Conservation (phyloP, 73 alveolate species). For the Stentor roeselii region DNA sequence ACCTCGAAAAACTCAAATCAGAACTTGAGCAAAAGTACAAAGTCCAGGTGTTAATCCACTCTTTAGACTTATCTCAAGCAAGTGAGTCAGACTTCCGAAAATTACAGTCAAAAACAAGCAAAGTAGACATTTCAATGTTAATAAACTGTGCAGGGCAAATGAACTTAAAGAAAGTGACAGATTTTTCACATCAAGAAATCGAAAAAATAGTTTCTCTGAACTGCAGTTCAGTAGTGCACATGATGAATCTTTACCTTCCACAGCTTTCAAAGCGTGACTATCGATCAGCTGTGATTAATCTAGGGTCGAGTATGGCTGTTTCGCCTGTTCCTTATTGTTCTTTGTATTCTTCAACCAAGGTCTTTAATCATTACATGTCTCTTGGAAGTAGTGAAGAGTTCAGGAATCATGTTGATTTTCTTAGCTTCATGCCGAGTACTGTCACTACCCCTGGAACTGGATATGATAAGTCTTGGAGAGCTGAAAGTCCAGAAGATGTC, state of each 20-base stretch:
- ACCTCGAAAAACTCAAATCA: conserved; percentile 19
- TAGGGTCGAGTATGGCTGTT: background rate
- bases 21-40: conserved; percentile 12
- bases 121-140: background rate
- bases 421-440: background rate
- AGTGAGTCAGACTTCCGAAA: background rate
- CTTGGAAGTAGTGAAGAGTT: background rate
- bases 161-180: background rate
- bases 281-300: background rate
- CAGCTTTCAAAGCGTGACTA: background rate
- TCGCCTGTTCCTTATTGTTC: background rate
- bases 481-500: background rate
- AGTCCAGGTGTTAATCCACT: background rate
- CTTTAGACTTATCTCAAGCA: background rate
- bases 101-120: background rate
- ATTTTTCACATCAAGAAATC: background rate
- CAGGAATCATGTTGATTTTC: background rate
- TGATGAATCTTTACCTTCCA: background rate
- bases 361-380: background rate
- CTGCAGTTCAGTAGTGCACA: background rate
- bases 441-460: background rate
- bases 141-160: background rate
- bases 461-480: background rate
- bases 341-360: background rate
- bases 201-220: too few species aligned